Conservation (phyloP, 495 filamentous ascomycete genomes). For the Aspergillus mulundensis region DNA sequence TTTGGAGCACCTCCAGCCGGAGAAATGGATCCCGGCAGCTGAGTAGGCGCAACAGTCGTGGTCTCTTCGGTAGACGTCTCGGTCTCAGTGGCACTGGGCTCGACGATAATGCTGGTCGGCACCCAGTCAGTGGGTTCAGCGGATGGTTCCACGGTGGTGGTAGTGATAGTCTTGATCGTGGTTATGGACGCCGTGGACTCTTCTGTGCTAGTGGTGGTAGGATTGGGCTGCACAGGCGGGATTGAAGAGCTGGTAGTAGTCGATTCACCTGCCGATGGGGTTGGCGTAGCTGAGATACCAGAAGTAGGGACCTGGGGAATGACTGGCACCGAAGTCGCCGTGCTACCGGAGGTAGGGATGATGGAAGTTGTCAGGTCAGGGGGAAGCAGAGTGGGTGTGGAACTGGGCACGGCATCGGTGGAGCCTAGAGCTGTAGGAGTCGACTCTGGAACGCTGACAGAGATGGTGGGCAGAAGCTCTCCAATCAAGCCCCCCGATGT, state of each 20-base stretch:
- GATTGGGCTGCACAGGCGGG: not conserved
- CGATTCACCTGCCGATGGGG: slow-evolving; percentile 2
- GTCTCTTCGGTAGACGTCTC: slow-evolving; percentile 23
- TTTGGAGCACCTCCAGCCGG: slow-evolving; percentile 52
- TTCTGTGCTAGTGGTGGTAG: not conserved
- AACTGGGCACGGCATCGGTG: slow-evolving; percentile 10
- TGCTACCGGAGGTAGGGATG: slow-evolving; percentile 3
- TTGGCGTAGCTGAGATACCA: slow-evolving; percentile 3
- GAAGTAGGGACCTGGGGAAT: not conserved
- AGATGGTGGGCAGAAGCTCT: slow-evolving; percentile 17
- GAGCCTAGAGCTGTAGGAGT: slow-evolving; percentile 13
- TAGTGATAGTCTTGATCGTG: slow-evolving; percentile 5
- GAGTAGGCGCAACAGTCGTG: slow-evolving; percentile 48
- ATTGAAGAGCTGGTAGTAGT: slow-evolving; percentile 8
- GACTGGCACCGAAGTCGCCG: slow-evolving; percentile 1
- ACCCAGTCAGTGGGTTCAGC: slow-evolving; percentile 20
- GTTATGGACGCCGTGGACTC: not conserved
- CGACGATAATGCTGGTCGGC: slow-evolving; percentile 23
- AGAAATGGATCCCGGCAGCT: slow-evolving; percentile 70
- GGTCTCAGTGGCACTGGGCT: slow-evolving; percentile 19
- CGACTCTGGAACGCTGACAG: slow-evolving; percentile 26
- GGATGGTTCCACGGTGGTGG: slow-evolving; percentile 7
- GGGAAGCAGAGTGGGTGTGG: slow-evolving; percentile 1
- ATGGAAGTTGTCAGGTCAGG: slow-evolving; percentile 10
- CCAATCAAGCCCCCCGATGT: not conserved